Evolutionary conservation across 768 basidiomycete species (phyloP), one percentile per base, ranked within the genome.

Genomic region (Boletus rubropictus): DNA sequence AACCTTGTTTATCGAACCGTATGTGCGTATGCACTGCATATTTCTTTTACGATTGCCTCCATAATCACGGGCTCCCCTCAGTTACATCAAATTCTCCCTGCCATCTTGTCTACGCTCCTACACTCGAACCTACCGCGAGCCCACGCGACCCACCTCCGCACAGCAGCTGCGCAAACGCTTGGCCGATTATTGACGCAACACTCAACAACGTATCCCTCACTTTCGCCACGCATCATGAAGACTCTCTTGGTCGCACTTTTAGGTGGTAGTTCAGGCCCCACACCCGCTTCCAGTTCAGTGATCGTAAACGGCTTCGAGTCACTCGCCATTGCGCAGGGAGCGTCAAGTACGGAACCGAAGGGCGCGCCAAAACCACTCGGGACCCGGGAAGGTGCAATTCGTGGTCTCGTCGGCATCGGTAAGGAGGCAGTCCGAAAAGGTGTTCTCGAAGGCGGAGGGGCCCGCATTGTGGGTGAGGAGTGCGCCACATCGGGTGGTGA

Each of bases 41-140:
- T 25, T 33, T 29, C 24, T 45, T 25, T 14, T 8, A 7, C 15
- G 14, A n/a, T 10, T 10, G 8, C 24, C 18, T 28, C 15, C 11
- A 28, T 22, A 29, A 38, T 46, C 12, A 42, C 11, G 12, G 21
- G 9, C 10, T 12, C n/a, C 21, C 24, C 29, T 29, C 54, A 97
- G 93, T 77, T 98, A 5, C 96, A 98, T 60, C 95, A 98, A 84
- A 76, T 98, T 14, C 79, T 98, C 1, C 94, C 94, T 2, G 86
- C 94, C 0, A 79, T 97, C 43, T 80, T 99, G 27, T 96, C 95
- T 5, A 86, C 86, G 47, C 80, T 99, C 39, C 76, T 99, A 7
- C 89, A 95, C 52, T 86, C 90, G 1, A 78, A 86, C 15, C 80
- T 98, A 4, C 90, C 90, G 0, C 75, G 78, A 31, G 72, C 79